Base-by-base conservation (phyloP, 106 monocot genomes). In the Dendrobium huoshanense region DNA sequence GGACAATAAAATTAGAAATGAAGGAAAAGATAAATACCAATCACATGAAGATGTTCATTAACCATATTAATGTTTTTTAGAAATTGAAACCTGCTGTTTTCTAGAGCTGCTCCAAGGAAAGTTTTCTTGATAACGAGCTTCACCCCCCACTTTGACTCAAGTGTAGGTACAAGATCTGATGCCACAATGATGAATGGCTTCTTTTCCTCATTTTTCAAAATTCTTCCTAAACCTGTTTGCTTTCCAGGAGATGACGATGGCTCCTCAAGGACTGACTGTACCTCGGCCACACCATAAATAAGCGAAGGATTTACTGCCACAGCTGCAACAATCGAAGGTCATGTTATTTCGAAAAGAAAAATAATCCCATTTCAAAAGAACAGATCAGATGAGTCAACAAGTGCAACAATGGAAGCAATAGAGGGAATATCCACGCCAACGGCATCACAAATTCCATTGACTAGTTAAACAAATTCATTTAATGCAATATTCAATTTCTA, bases 261-360 rank as follows among this genome's bases (percentile, higher is more conserved):
- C n/a, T 85, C 86, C 61, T 87, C 81, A 22, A 58, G 40, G 22
- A 45, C 41, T 9, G 79, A 80, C 27, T 88, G 81, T 58, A 99
- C 84, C 87, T 95, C 92, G 85, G 72, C 91, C 31, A 99, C 83
- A 24, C 74, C 89, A 86, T 99, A 99, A 55, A 65, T 75, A 77
- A 99, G 95, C 18, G 83, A 74, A 67, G 95, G 77, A 87, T 99
- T 99, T 77, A 99, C 92, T 15, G 98, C 98, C 88, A 99, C 91
- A 85, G 98, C 98, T 99, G 90, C 58, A 87, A 75, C 43, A 80
- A 67, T 22, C 65, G 24, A 85, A 81, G 79, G 41, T 49, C 59
- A 64, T 4, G 18, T 81, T 56, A 79, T 13, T 75, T 75, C 56
- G 72, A 70, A 70, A 70, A 37, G 4, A 33, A 70, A 37, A 70